A percentile compares a stretch with the other conserved stretches of the same genome.
Evolutionary conservation across 2,329 filamentous ascomycete species (phyloP).

Genomic region (Fusarium transvaalense): DNA sequence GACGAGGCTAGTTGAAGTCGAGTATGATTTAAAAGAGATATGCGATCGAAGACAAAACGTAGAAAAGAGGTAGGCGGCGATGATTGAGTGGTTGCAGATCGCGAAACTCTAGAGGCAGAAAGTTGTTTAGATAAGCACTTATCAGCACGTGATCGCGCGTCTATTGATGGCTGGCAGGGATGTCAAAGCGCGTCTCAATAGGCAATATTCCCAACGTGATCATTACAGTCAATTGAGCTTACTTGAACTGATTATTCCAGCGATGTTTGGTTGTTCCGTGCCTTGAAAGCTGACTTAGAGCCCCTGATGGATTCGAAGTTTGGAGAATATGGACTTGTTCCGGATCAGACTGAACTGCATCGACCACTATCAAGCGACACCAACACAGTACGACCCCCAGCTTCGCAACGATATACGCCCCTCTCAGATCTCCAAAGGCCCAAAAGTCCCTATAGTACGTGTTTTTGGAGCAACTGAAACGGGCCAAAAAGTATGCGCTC

Average conservation of each 20-base stretch:
- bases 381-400: slow-evolving; percentile 83
- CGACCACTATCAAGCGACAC: slow-evolving; percentile 89
- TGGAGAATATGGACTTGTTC: slow-evolving; percentile 72
- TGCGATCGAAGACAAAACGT: neutral
- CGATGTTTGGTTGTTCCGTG: neutral
- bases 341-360: slow-evolving; percentile 94
- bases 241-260: neutral
- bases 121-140: slow-evolving; percentile 38
- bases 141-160: slow-evolving; percentile 38
- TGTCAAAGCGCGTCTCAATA: slow-evolving; percentile 28
- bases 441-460: slow-evolving; percentile 86
- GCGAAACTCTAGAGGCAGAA: slow-evolving; percentile 6
- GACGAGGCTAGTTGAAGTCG: neutral
- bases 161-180: slow-evolving; percentile 8
- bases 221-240: slow-evolving; percentile 8
- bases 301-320: slow-evolving; percentile 37
- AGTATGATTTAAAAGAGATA: neutral
- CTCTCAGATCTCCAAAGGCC: slow-evolving; percentile 71
- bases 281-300: neutral
- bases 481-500: slow-evolving; percentile 94
- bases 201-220: neutral
- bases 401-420: slow-evolving; percentile 74
- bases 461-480: slow-evolving; percentile 94
- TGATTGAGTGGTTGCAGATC: slow-evolving; percentile 7
- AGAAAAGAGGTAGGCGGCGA: neutral